Conservation (phyloP, 2,329 filamentous ascomycete species). For the Graphilbum ipis-grandicollis region DNA sequence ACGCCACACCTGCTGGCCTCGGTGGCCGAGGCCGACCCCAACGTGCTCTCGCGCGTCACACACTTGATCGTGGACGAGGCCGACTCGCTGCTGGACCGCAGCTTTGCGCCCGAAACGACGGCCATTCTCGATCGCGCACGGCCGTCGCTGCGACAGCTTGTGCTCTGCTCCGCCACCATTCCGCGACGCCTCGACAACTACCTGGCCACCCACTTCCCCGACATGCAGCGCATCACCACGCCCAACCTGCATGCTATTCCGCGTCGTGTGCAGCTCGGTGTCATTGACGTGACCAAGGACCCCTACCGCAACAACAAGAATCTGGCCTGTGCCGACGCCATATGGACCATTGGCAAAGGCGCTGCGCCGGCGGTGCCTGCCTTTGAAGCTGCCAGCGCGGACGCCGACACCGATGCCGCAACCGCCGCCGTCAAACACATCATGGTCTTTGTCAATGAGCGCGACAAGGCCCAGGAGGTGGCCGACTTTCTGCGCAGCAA, state of each 20-base stretch:
- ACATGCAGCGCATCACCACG: slow-evolving; percentile 73
- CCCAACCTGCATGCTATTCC: slow-evolving; percentile 94
- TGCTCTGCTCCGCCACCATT: slow-evolving; percentile 93
- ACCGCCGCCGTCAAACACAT: slow-evolving; percentile 65
- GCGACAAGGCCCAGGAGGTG: slow-evolving; percentile 46
- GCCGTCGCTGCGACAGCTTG: slow-evolving; percentile 68
- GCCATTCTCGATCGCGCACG: slow-evolving; percentile 66
- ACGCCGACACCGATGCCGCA: slow-evolving; percentile 28
- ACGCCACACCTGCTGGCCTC: slow-evolving; percentile 82
- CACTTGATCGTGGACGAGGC: slow-evolving; percentile 90
- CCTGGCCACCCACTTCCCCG: slow-evolving; percentile 65
- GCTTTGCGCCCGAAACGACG: slow-evolving; percentile 70
- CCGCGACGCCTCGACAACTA: slow-evolving; percentile 75
- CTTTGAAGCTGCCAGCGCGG: slow-evolving; percentile 11
- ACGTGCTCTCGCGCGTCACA: slow-evolving; percentile 77
- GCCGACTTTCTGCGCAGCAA: slow-evolving; percentile 65
- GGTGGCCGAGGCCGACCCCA: slow-evolving; percentile 77
- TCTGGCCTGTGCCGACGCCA: slow-evolving; percentile 83
- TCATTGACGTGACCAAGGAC: slow-evolving; percentile 82
- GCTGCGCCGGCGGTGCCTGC: no score
- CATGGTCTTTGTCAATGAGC: slow-evolving; percentile 14
- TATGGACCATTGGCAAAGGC: slow-evolving; percentile 83
- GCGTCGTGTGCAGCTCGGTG: slow-evolving; percentile 79
- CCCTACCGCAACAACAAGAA: slow-evolving; percentile 87
- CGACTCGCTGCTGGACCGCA: slow-evolving; percentile 86